These are phyloP conservation scores for Sphagnum tenellum DNA, from an alignment of 225 moss, liverwort and hornwort genomes.

Conservation along the genomic window DNA sequence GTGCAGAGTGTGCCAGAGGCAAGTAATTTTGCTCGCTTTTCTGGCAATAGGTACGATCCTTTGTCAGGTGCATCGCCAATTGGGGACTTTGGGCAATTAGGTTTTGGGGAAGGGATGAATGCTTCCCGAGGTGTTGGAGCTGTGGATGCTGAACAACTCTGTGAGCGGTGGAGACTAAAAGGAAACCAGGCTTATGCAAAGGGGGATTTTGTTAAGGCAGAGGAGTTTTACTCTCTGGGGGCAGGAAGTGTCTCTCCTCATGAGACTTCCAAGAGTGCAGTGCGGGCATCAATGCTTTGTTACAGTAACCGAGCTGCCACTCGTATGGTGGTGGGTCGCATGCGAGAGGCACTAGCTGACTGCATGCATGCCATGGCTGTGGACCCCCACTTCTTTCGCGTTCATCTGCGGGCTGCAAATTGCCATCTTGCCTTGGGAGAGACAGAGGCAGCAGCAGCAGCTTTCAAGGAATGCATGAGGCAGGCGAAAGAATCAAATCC, in stretches of 20 bases:
- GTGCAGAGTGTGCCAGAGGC: conserved; percentile 16
- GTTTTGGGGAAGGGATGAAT: conserved; percentile 25
- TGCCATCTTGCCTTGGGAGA: conserved; percentile 96
- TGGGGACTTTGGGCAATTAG: conserved; percentile 26
- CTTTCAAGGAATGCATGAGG: conserved; percentile 66
- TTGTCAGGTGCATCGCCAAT: conserved; percentile 20
- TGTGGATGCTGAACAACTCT: conserved; percentile 73
- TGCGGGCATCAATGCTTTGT: conserved; percentile 85
- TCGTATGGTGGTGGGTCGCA: conserved; percentile 87
- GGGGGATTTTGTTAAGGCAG: conserved; percentile 90
- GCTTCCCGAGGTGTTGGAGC: conserved; percentile 30
- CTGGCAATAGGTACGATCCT: conserved; percentile 15
- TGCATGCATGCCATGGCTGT: conserved; percentile 78
- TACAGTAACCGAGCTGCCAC: conserved; percentile 98
- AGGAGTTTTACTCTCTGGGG: conserved; percentile 90
- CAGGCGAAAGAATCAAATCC: conserved; percentile 53
- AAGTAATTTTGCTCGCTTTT: conserved; percentile 9
- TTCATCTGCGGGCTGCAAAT: conserved; percentile 73
- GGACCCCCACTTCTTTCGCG: conserved; percentile 79
- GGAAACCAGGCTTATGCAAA: conserved; percentile 92
- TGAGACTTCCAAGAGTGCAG: conserved; percentile 80
- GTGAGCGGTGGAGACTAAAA: conserved; percentile 85
- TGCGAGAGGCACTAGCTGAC: conserved; percentile 91
- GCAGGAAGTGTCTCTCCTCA: conserved; percentile 78
- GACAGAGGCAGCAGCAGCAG: conserved; percentile 57